Conservation (phyloP, 1,139 yeast species). For the Magnusiomyces ingens region DNA sequence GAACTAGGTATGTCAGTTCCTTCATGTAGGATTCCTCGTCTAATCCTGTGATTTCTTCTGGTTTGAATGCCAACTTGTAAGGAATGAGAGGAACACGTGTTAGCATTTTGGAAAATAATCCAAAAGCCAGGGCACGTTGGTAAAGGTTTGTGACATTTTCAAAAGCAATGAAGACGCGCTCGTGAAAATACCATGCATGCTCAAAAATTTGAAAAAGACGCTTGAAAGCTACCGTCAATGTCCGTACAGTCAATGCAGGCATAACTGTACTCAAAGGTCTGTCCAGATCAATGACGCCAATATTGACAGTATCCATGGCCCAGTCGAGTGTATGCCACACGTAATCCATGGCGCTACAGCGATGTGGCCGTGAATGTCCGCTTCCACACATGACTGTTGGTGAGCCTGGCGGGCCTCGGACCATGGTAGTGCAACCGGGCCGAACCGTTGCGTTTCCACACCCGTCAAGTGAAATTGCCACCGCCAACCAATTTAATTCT, state of each 20-base stretch:
- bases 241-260: slow-evolving; percentile 6
- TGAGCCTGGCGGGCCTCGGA: background rate
- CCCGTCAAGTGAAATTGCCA: slow-evolving; percentile 9
- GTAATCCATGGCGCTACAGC: slow-evolving; percentile 12
- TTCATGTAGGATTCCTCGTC: slow-evolving; percentile 5
- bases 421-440: slow-evolving; percentile 1
- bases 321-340: slow-evolving; percentile 11
- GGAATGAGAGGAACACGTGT: slow-evolving; percentile 5
- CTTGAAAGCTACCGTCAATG: slow-evolving; percentile 5
- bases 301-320: slow-evolving; percentile 7
- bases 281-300: background rate
- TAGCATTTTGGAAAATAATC: slow-evolving; percentile 9
- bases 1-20: slow-evolving; percentile 2
- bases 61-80: background rate
- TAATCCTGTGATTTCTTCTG: slow-evolving; percentile 1
- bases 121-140: slow-evolving; percentile 10
- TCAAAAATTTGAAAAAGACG: slow-evolving; percentile 15
- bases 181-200: slow-evolving; percentile 17
- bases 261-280: slow-evolving; percentile 1
- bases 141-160: slow-evolving; percentile 9
- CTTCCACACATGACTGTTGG: background rate
- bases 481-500: slow-evolving; percentile 10
- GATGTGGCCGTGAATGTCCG: slow-evolving; percentile 5
- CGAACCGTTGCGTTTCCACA: slow-evolving; percentile 4
- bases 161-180: slow-evolving; percentile 7